Evolutionary conservation across 495 filamentous ascomycete species (phyloP).

Genomic region (Sabuloglossum arenarium): DNA sequence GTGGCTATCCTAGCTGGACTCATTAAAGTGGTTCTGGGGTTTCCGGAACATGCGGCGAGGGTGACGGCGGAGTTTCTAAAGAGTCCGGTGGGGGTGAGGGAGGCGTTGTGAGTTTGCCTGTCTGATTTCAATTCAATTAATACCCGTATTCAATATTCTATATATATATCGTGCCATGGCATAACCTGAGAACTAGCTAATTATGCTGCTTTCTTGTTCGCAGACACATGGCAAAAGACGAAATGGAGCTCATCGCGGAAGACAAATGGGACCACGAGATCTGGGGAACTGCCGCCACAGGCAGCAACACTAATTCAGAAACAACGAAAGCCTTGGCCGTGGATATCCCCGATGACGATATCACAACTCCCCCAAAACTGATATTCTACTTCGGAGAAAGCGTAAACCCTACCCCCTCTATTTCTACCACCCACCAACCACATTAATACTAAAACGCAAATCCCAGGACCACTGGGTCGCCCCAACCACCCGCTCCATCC

Average conservation of each 20-base stretch:
- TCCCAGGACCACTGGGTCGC: conserved; percentile 1
- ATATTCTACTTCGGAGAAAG: conserved; percentile 59
- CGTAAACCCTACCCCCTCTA: conserved; percentile 5
- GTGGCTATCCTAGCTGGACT: not conserved
- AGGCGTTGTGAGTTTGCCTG: conserved; percentile 34
- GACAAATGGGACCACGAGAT: conserved; percentile 65
- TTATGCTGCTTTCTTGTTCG: not conserved
- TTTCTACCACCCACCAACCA: too few species aligned
- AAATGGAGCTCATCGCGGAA: conserved; percentile 53
- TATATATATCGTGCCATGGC: not conserved
- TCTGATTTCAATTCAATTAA: too few species aligned
- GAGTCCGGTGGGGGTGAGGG: conserved; percentile 41
- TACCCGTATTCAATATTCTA: too few species aligned
- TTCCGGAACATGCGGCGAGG: conserved; percentile 29
- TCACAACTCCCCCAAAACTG: conserved; percentile 16
- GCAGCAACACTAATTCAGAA: too few species aligned
- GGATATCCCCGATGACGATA: conserved; percentile 12
- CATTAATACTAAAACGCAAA: not conserved
- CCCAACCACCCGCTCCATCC: too few species aligned
- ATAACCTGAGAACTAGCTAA: not conserved
- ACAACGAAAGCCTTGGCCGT: conserved; percentile 12
- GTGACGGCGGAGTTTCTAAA: conserved; percentile 42
- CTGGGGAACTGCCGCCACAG: conserved; percentile 52
- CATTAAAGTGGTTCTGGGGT: conserved; percentile 13
- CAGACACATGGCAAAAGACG: conserved; percentile 46